phyloP scores from a whole-genome alignment of 306 rosid genomes.

The Vigna hirtella region DNA sequence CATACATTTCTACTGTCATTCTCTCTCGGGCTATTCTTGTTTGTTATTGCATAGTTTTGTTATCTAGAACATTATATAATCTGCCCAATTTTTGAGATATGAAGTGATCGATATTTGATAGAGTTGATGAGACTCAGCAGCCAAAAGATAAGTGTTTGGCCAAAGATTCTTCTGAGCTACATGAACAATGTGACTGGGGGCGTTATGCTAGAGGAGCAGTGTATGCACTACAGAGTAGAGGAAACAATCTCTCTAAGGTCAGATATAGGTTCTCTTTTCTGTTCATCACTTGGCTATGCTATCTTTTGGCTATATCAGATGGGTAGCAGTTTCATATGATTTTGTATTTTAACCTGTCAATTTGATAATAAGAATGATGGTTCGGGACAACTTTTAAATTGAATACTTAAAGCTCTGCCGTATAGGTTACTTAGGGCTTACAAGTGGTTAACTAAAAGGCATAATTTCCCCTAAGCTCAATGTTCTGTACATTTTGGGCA shows the following conservation, averaged over 20 bases:
- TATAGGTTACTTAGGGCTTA: constrained; percentile 9
- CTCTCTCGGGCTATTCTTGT: constrained; percentile 22
- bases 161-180: constrained; percentile 49
- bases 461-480: constrained; percentile 28
- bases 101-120: constrained; percentile 45
- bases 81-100: constrained; percentile 32
- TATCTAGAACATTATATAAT: constrained; percentile 35
- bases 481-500: constrained; percentile 7
- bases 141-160: constrained; percentile 48
- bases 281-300: constrained; percentile 1
- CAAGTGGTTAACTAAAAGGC: constrained; percentile 5
- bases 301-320: constrained; percentile 14
- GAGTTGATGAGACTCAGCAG: constrained; percentile 71
- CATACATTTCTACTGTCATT: constrained; percentile 28
- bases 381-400: constrained; percentile 27
- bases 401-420: constrained; percentile 11
- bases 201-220: constrained; percentile 93
- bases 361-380: constrained; percentile 35
- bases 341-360: constrained; percentile 12
- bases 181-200: constrained; percentile 84
- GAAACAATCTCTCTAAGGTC: constrained; percentile 72
- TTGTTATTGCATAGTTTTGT: constrained; percentile 34
- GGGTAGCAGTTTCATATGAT: constrained; percentile 13
- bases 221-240: constrained; percentile 69
- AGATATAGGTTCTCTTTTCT: constrained; percentile 41